phyloP scores from a whole-genome alignment of 139 green algal genomes.

The Chlorella sp. region DNA sequence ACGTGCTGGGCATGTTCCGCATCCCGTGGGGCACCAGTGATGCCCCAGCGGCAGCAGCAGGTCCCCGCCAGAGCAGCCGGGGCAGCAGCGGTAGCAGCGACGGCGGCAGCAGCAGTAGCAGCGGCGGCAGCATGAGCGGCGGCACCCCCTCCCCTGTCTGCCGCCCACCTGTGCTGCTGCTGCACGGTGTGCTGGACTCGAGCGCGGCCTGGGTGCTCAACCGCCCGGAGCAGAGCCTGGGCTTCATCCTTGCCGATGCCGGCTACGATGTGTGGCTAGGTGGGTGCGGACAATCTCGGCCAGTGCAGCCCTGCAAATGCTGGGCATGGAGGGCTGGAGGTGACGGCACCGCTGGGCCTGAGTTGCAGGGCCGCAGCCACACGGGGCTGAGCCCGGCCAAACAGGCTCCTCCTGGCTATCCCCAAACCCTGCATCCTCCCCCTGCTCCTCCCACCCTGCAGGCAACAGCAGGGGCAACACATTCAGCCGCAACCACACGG shows the following conservation, averaged over 20 bases:
- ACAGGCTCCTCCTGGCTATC: conserved; percentile 69
- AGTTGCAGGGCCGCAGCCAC: conserved; percentile 73
- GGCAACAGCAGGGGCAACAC: conserved; percentile 65
- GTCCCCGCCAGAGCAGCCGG: background rate
- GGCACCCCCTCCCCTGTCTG: background rate
- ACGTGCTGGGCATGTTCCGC: conserved; percentile 86
- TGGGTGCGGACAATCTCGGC: no score
- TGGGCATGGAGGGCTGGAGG: no score
- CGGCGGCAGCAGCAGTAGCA: background rate
- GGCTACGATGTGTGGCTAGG: conserved; percentile 59
- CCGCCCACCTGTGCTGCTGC: conserved; percentile 73
- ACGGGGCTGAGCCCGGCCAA: conserved; percentile 47
- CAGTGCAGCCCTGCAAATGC: no score
- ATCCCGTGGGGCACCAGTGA: conserved; percentile 61
- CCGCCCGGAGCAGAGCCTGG: conserved; percentile 67
- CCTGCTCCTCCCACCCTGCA: background rate
- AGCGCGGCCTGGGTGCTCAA: conserved; percentile 81
- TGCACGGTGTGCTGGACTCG: conserved; percentile 83
- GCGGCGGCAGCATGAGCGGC: background rate
- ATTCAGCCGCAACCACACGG: conserved; percentile 71
- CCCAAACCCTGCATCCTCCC: background rate
- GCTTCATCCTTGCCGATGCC: conserved; percentile 82
- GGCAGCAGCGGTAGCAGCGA: background rate
- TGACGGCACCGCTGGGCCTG: no score
- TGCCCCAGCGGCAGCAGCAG: background rate